Conservation (phyloP, 805 yeast species). For the Teunomyces barrocoloradensis region DNA sequence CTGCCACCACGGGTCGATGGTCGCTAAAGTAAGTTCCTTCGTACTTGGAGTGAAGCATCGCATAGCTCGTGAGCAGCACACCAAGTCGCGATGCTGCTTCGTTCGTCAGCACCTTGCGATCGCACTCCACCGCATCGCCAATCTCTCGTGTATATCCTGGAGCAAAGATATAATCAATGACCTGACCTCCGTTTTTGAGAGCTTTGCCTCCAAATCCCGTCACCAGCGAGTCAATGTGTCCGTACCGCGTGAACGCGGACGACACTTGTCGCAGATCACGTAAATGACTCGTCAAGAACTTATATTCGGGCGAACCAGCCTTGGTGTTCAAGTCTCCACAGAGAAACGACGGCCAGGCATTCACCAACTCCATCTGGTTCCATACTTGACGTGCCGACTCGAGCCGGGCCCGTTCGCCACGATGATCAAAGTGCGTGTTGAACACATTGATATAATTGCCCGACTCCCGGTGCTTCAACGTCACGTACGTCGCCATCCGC, state of each 20-base stretch:
- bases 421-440: constrained; percentile 21
- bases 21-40: constrained; percentile 34
- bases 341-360: constrained; percentile 32
- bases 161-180: constrained; percentile 32
- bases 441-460: constrained; percentile 15
- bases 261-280: constrained; percentile 19
- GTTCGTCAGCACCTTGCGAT: neutral
- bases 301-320: constrained; percentile 20
- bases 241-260: constrained; percentile 24
- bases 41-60: constrained; percentile 32
- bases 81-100: constrained; percentile 7
- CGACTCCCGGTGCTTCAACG: constrained; percentile 11
- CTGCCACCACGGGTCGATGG: constrained; percentile 36
- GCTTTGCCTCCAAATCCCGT: constrained; percentile 33
- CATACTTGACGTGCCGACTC: constrained; percentile 11
- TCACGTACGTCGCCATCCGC: constrained; percentile 16
- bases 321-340: constrained; percentile 30
- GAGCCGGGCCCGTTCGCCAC: constrained; percentile 11
- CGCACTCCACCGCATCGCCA: constrained; percentile 13
- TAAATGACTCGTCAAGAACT: constrained; percentile 10
- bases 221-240: constrained; percentile 28
- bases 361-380: constrained; percentile 9
- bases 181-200: constrained; percentile 23
- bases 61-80: constrained; percentile 23
- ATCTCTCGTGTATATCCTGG: constrained; percentile 20